Percentiles rank a stretch among this genome's conserved stretches.
phyloP scores from a whole-genome alignment of 345 rosid genomes.

The Punica granatum region DNA sequence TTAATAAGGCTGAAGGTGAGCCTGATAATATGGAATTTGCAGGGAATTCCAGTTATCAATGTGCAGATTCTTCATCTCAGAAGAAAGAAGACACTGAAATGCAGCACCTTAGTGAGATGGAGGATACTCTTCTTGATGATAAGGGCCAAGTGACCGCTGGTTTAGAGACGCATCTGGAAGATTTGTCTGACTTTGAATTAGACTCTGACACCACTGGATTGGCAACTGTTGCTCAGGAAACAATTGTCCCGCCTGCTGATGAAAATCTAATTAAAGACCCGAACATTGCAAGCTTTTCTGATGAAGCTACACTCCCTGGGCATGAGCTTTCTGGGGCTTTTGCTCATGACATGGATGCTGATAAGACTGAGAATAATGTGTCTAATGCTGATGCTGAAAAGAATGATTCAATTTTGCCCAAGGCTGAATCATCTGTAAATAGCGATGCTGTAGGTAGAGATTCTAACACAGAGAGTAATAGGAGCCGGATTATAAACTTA shows the following conservation, averaged over 20 bases:
- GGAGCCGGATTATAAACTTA: conserved; percentile 53
- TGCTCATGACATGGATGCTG: conserved; percentile 21
- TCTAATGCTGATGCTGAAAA: conserved; percentile 27
- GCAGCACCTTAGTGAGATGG: conserved; percentile 25
- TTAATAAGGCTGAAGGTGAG: conserved; percentile 20
- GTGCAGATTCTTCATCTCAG: conserved; percentile 19
- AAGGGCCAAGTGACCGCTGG: conserved; percentile 11
- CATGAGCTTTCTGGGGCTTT: conserved; percentile 15
- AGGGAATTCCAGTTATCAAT: conserved; percentile 12
- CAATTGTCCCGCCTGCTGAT: conserved; percentile 20
- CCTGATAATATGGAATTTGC: conserved; percentile 15
- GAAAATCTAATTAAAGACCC: conserved; percentile 18
- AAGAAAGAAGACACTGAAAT: conserved; percentile 20
- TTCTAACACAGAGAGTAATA: conserved; percentile 35
- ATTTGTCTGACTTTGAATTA: conserved; percentile 22
- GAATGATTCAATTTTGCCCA: conserved; percentile 26
- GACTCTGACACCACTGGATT: conserved; percentile 19
- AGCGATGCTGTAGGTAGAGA: conserved; percentile 33
- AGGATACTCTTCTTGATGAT: conserved; percentile 15
- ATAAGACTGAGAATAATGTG: conserved; percentile 22
- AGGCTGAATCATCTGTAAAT: conserved; percentile 27
- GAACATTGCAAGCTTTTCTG: conserved; percentile 26
- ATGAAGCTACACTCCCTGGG: conserved; percentile 12
- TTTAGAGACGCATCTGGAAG: conserved; percentile 22
- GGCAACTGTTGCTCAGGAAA: conserved; percentile 13